Evolutionary conservation across 2,329 filamentous ascomycete genomes (phyloP).

Genomic region (Ophiostoma populinum): DNA sequence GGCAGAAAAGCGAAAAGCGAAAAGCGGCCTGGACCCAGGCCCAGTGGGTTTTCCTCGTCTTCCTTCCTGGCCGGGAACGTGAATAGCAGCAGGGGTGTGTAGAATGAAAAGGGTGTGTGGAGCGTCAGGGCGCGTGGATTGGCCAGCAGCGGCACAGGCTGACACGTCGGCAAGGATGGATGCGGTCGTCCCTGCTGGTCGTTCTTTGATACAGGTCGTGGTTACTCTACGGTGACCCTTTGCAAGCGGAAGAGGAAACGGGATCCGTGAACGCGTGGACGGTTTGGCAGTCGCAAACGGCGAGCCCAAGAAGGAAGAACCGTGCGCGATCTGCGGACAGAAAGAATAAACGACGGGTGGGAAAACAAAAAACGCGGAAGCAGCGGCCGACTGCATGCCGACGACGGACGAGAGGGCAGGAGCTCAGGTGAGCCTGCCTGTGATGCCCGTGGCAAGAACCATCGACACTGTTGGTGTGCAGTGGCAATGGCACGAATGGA

Average conservation of each 20-base stretch:
- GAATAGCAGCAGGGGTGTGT: conserved; percentile 7
- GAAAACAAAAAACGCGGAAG: neutral
- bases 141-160: conserved; percentile 11
- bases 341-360: neutral
- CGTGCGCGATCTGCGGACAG: no score
- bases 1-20: conserved; percentile 6
- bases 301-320: neutral
- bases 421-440: no score
- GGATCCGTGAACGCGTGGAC: neutral
- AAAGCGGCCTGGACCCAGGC: conserved; percentile 6
- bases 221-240: neutral
- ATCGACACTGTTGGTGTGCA: no score
- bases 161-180: conserved; percentile 12
- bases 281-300: conserved; percentile 1
- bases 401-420: neutral
- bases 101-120: conserved; percentile 7
- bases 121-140: conserved; percentile 9
- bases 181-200: no score
- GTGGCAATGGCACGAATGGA: no score
- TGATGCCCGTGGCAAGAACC: no score
- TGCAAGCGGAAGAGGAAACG: neutral
- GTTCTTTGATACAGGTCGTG: conserved; percentile 2
- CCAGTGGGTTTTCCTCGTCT: conserved; percentile 6
- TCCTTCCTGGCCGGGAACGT: conserved; percentile 2
- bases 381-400: neutral